These are phyloP conservation scores for Phytophthora agathidicida DNA, from an alignment of 352 stramenopile genomes.

Conservation along the genomic window DNA sequence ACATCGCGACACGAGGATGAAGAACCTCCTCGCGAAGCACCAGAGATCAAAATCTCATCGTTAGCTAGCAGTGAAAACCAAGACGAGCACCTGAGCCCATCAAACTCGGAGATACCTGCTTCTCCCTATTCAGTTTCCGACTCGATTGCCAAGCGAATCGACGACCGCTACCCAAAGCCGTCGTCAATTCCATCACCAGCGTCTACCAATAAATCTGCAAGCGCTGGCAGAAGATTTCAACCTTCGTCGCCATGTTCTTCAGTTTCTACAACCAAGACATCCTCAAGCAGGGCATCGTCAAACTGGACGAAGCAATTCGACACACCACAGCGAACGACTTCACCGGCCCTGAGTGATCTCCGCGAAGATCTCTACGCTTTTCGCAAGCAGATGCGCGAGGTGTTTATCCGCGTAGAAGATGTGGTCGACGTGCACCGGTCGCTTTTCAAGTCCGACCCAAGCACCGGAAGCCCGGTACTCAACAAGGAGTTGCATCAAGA, in stretches of 20 bases:
- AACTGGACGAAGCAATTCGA: background rate
- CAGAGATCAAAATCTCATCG: background rate
- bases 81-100: constrained; percentile 23
- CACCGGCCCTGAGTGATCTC: constrained; percentile 27
- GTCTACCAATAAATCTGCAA: constrained; percentile 2
- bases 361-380: constrained; percentile 68
- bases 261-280: constrained; percentile 1
- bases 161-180: background rate
- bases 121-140: constrained; percentile 2
- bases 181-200: constrained; percentile 7
- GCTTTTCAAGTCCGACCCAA: constrained; percentile 60
- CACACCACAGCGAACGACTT: background rate
- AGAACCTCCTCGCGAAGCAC: background rate
- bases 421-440: constrained; percentile 70
- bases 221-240: background rate
- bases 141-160: background rate
- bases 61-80: constrained; percentile 9
- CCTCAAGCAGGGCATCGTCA: background rate
- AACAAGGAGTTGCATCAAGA: constrained; percentile 31
- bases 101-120: constrained; percentile 19
- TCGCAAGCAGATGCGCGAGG: constrained; percentile 63
- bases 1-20: background rate
- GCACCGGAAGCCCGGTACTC: constrained; percentile 41
- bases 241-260: constrained; percentile 21
- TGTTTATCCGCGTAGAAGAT: constrained; percentile 63